Evolutionary conservation across 192 early-diverging fungal species (phyloP), one percentile per base, ranked within the genome.

Genomic region (Gamsiella multidivaricata): DNA sequence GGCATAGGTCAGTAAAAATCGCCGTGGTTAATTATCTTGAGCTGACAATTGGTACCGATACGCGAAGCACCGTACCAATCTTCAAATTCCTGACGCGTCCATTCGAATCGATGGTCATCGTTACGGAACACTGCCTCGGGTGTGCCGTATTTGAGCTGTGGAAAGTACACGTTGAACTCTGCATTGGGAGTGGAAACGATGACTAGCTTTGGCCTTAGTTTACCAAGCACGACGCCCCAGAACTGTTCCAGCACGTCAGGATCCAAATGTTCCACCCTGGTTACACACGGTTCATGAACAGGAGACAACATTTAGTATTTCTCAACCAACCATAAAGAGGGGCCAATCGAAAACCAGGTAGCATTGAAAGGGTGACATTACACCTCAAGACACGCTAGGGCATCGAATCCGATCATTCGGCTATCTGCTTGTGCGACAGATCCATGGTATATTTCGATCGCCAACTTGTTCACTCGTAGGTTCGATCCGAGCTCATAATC

Each of bases 31-130:
- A 59, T 46, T 33, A 50, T 52, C 31, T 53, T n/a, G n/a, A n/a
- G n/a, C n/a, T n/a, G n/a, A n/a, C n/a, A n/a, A n/a, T n/a, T n/a
- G n/a, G n/a, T n/a, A n/a, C n/a, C n/a, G n/a, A n/a, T n/a, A n/a
- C n/a, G n/a, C n/a, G n/a, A n/a, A n/a, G n/a, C n/a, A n/a, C n/a
- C n/a, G n/a, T 78, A 92, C 95, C 95, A 98, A 0, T 63, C 34
- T 60, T 91, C 59, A 79, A 98, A 98, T 70, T 96, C 88, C 22
- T 65, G 69, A 11, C 95, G 85, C n/a, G 95, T 96, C 96, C 96
- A 98, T 82, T 98, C 96, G 80, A 97, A 98, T 53, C 89, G 90
- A 81, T 98, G 96, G 80, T 98, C 96, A 37, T 84, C 85, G 69
- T 96, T 88, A 33, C 96, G 85, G 50, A 95, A 88, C 15, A 49